Evolutionary conservation across 495 filamentous ascomycete genomes (phyloP), one percentile per base, ranked within the genome.

Genomic region (Cladorrhinum samala): DNA sequence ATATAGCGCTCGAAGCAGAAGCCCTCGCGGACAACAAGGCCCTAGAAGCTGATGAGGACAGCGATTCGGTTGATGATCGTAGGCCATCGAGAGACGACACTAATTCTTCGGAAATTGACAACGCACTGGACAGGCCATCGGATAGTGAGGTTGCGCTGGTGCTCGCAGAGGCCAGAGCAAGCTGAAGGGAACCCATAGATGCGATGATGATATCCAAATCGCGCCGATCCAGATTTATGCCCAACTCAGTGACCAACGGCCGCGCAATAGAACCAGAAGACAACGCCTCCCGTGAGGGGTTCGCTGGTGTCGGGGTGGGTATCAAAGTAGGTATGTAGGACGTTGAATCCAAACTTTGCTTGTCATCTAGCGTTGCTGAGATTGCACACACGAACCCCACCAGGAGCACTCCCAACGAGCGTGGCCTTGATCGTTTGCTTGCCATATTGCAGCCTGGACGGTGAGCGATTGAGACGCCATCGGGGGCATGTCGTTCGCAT

Each of bases 131-230:
- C 16, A 65, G 11, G 11, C 54, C 45, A 18, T 36, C 43, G 1
- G 58, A 59, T 16, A 61, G 33, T 18, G 47, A 55, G 1, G 43
- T 4, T 0, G 53, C 52, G 2, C 46, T 49, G 23, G 55, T 39
- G 7, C 9, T 50, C 0, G 50, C 53, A 14, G 55, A 55, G 14
- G 53, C 40, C 2, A 66, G 53, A 14, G 53, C 56, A 25, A 42
- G 48, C 48, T 53, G 58, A 30, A 64, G 52, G 14, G 56, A 58
- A n/a, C 39, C 52, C 40, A 57, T 57, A 3, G 49, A 56, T 21
- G 24, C 48, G 3, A 54, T 21, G 13, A 52, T 21, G 33, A 52
- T 41, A 0, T 21, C 42, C 2, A 14, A 1, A 25, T 46, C 42
- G 20, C 27, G 36, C 8, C 36, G n/a, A n/a, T 37, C 30, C 8